Base-by-base conservation (phyloP, 768 basidiomycete genomes). In the Boletellus emodensis region DNA sequence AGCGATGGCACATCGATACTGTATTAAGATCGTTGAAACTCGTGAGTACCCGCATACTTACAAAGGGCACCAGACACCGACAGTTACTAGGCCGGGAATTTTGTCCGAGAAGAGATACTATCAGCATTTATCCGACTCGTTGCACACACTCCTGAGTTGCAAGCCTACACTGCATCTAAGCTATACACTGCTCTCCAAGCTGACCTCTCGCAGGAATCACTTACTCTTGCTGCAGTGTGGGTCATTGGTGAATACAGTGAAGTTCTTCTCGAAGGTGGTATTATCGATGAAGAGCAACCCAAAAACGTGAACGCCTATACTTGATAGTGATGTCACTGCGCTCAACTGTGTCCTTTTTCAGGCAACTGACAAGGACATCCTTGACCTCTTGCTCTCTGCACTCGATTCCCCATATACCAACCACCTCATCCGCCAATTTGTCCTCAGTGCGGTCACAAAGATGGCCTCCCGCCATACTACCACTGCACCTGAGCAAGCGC, bases 1-100 rank as follows among this genome's bases (percentile, higher is more conserved):
- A 94, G 70, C 79, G 96, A 56, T 99, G 95, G 95, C 96, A 99
- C 66, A 99, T 99, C 46, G 96, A 98, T 67, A 98, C 96, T 0
- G 90, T 97, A 4, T 71, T 99, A 42, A 81, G 96, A 26, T 90
- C 93, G 2, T 69, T 99, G 54, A 94, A 94, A 67, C 72, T 97
- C 62, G 94, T 95, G 52, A 50, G 86, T 75, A 3, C 2, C 18
- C 37, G n/a, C 15, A 3, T n/a, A 8, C 3, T 30, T 10, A 7
- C 24, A 36, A 15, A 10, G 2, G 4, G 13, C 3, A 20, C 14
- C 5, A 18, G 24, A 45, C 22, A 24, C 38, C 28, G 17, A 61
- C 39, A 24, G 6, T 8, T 3, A 26, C 5, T 55, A 97, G 94
- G 95, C 96, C 17, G 96, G 96, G 35, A 98, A 99, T 71, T 97